Evolutionary conservation across 2,329 filamentous ascomycete genomes (phyloP).

Genomic region (Fusarium sp.): DNA sequence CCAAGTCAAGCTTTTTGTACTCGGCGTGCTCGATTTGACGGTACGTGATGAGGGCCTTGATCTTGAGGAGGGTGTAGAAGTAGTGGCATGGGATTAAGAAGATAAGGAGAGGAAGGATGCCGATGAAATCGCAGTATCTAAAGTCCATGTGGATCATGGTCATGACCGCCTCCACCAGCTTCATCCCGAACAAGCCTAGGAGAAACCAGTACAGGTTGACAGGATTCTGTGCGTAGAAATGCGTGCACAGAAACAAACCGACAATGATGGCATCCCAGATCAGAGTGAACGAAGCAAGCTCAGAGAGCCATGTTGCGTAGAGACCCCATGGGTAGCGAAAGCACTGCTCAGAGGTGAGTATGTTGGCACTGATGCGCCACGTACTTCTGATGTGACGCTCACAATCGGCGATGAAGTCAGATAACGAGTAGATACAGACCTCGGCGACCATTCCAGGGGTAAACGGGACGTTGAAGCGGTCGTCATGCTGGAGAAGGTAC

Average conservation of each 20-base stretch:
- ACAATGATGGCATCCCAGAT: constrained; percentile 10
- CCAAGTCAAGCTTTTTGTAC: not conserved
- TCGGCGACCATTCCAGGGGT: not conserved
- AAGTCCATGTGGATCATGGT: not conserved
- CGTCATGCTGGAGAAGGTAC: constrained; percentile 11
- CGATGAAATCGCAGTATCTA: not conserved
- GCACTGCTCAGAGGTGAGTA: not conserved
- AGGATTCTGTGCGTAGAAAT: not conserved
- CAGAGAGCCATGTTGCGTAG: constrained; percentile 4
- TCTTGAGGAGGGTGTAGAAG: constrained; percentile 8
- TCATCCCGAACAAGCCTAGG: not conserved
- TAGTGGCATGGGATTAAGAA: constrained; percentile 1
- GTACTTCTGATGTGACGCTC: constrained; percentile 2
- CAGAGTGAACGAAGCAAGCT: constrained; percentile 8
- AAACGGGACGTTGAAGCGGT: constrained; percentile 17
- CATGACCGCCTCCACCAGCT: not conserved
- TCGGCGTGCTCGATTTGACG: not conserved
- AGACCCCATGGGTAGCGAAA: not conserved
- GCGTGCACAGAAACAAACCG: not conserved
- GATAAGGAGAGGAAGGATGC: not conserved
- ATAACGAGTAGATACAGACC: not conserved
- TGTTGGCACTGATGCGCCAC: constrained; percentile 7
- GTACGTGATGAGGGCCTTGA: constrained; percentile 17
- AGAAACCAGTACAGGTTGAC: not conserved
- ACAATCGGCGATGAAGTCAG: constrained; percentile 11